Percentiles rank a stretch among this genome's conserved stretches.
These are phyloP conservation scores for Diplodia intermedia DNA, from an alignment of 2,329 filamentous ascomycete species.

Conservation along the genomic window DNA sequence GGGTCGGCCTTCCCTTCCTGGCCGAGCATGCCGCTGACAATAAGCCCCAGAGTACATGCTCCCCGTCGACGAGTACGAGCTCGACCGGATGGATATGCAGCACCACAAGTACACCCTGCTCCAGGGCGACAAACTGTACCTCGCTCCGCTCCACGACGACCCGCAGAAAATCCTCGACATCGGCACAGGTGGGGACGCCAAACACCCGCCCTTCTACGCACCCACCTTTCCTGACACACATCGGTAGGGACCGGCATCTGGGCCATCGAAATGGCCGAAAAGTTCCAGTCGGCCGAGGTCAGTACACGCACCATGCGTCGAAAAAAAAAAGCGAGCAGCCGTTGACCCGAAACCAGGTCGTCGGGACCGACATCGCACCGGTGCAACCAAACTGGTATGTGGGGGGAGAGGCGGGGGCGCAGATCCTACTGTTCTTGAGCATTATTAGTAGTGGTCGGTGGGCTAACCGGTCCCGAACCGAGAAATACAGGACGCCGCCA, in stretches of 20 bases:
- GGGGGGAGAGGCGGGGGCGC: not conserved
- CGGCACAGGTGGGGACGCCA: slow-evolving; percentile 25
- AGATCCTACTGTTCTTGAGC: too few relatives aligned
- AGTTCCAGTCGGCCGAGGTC: slow-evolving; percentile 30
- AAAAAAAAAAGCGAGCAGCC: not conserved
- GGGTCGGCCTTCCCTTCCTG: not conserved
- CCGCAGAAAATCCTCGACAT: slow-evolving; percentile 32
- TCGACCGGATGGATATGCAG: slow-evolving; percentile 47
- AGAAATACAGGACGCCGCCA: slow-evolving; percentile 51
- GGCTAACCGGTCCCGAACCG: not conserved
- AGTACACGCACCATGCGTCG: not conserved
- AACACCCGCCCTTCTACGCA: not conserved
- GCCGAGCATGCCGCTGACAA: not conserved
- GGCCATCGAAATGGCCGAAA: slow-evolving; percentile 33
- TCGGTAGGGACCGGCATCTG: slow-evolving; percentile 31
- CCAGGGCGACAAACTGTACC: slow-evolving; percentile 45
- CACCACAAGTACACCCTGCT: slow-evolving; percentile 51
- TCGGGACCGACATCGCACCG: slow-evolving; percentile 39
- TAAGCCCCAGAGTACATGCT: slow-evolving; percentile 18
- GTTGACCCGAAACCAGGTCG: slow-evolving; percentile 10
- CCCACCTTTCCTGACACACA: not conserved
- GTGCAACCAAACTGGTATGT: slow-evolving; percentile 35
- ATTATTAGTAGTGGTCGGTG: too few relatives aligned
- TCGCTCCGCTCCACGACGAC: slow-evolving; percentile 42
- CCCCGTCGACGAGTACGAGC: slow-evolving; percentile 23